Evolutionary conservation across 2,329 filamentous ascomycete species (phyloP), one percentile per base, ranked within the genome.

Genomic region (Aspergillus uvarum): DNA sequence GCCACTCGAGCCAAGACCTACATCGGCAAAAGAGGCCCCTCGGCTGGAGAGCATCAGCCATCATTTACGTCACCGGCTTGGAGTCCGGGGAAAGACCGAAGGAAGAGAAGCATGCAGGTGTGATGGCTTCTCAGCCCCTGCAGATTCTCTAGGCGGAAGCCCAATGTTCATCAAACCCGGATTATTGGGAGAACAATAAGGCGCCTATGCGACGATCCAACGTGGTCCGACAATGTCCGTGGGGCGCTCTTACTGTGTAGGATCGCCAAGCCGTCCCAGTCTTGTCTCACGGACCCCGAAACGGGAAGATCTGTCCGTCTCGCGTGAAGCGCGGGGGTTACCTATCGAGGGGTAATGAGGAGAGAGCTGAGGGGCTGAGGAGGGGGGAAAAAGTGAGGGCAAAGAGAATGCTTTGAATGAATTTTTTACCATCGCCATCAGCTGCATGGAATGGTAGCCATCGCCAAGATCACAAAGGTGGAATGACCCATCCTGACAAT

Each of bases 161-260:
- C 49, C 42, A 24, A 51, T 24, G 24, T 51, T 49, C 58, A 60
- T 31, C 38, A 56, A 61, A 54, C 35, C 54, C 59, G 56, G 42
- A 47, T 35, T n/a, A 55, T 44, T 48, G 26, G 44, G 56, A 54
- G 51, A n/a, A 44, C 16, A 12, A 44, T 44, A 12, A n/a, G 50
- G 61, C 54, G 61, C 61, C 56, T 61, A 59, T 61, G 60, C 51
- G 61, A 63, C 57, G 56, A 53, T 57, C 49, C 56, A 55, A 47
- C 51, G 59, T 59, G 55, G 53, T 57, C 44, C 55, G 58, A 55
- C 54, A 54, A 38, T 56, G 55, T 56, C 52, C 58, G 58, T 53
- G 58, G 58, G 58, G 58, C 58, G 56, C 31, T 50, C 55, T 57
- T 44, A 29, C 26, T 29, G 26, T 29, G 26, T 6, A 49, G 55